phyloP scores from a whole-genome alignment of 169 alveolate species.

The Theileria equi region DNA sequence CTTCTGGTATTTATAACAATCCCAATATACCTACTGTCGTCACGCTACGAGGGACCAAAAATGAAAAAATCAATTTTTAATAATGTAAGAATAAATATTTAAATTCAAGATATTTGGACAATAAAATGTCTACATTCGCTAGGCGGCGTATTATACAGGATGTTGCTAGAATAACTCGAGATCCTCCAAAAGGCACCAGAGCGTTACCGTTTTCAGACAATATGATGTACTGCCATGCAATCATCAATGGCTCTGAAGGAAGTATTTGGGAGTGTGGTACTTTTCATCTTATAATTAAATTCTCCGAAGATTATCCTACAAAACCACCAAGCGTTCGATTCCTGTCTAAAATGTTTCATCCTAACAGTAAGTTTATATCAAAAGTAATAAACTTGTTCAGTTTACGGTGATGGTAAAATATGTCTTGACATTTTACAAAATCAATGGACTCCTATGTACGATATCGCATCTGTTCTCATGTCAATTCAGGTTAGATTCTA shows the following conservation, averaged over 20 bases:
- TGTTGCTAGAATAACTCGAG: slow-evolving; percentile 83
- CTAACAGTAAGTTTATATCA: slow-evolving; percentile 69
- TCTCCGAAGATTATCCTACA: slow-evolving; percentile 89
- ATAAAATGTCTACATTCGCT: slow-evolving; percentile 75
- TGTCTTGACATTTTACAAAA: slow-evolving; percentile 87
- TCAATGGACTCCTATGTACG: slow-evolving; percentile 94
- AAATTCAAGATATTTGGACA: not conserved
- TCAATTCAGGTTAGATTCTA: slow-evolving; percentile 76
- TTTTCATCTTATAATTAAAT: slow-evolving; percentile 85
- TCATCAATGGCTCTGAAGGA: slow-evolving; percentile 93
- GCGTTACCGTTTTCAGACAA: slow-evolving; percentile 90
- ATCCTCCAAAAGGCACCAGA: slow-evolving; percentile 83
- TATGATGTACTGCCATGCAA: slow-evolving; percentile 92
- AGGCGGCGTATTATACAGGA: slow-evolving; percentile 88
- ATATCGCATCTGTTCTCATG: slow-evolving; percentile 89
- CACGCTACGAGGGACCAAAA: too few species aligned
- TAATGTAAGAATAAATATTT: too few species aligned
- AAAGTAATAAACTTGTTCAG: slow-evolving; percentile 12
- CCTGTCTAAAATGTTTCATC: slow-evolving; percentile 84
- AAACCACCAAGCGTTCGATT: slow-evolving; percentile 88
- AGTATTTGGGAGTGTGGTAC: slow-evolving; percentile 95
- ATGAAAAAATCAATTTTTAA: too few species aligned
- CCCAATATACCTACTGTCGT: too few species aligned
- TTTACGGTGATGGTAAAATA: slow-evolving; percentile 86
- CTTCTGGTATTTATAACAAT: too few species aligned